Base-by-base conservation (phyloP, 345 rosid genomes). In the Salix exigua region DNA sequence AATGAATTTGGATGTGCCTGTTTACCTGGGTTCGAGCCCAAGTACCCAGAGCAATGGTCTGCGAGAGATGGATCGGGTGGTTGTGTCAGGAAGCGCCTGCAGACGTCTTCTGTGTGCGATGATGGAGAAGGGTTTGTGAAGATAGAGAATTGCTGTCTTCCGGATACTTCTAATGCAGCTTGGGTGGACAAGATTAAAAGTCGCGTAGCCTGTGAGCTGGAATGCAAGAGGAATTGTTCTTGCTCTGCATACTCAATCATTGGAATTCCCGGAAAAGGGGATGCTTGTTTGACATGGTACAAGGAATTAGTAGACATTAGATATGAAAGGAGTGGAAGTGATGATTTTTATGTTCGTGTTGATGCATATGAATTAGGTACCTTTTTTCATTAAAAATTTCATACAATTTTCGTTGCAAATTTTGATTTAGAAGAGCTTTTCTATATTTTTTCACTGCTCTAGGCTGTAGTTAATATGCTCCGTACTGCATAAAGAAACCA, bases 281-380 rank as follows among this genome's bases (percentile, higher is more conserved):
- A 14, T 50, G 71, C 71, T 30, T 74, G 77, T 23, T 63, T 74
- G 38, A 66, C 35, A 14, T 74, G 77, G 77, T 48, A 44, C n/a
- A 50, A 33, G 13, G 63, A 48, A 63, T 50, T 74, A 63, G 16
- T 66, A 31, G 77, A 74, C 35, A 48, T 48, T 13, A 48, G 30
- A 74, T 6, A 46, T 21, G 77, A 48, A 16, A 46, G 17, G 21
- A 63, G 67, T 1, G 51, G 23, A 7, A 71, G 65, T 70, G 23
- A 75, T 33, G 77, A 75, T 66, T 35, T 75, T 5, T 66, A 50
- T 30, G 63, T 75, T 21, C 51, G 71, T 30, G 77, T 75, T 25
- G 64, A 70, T 46, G 77, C 71, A 66, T 48, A 62, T 48, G 77
- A 75, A 33, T 44, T 75, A 75, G 77, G 31, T 30, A 30, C 51